A percentile compares a stretch with the other conserved stretches of the same genome.
Conservation (phyloP, 352 stramenopile species). For the Pythium scleroteichum region DNA sequence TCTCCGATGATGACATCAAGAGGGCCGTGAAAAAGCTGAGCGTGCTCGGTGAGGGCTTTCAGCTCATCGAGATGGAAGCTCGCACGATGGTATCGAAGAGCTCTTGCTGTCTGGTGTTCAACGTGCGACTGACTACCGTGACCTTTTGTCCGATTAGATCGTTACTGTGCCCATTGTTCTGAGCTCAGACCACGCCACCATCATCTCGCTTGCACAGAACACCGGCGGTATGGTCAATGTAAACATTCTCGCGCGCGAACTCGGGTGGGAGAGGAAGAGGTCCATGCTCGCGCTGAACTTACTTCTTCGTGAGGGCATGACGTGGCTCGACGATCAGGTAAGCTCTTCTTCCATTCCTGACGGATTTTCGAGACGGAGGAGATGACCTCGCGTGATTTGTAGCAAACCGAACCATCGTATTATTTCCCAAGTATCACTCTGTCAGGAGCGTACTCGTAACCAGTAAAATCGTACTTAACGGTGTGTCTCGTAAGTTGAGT, state of each 20-base stretch:
- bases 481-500: neutral
- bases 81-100: constrained; percentile 77
- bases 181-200: constrained; percentile 93
- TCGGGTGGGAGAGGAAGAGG: constrained; percentile 91
- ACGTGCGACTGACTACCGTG: neutral
- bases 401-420: constrained; percentile 72
- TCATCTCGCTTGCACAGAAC: constrained; percentile 90
- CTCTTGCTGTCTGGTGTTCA: constrained; percentile 24
- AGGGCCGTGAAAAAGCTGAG: constrained; percentile 95
- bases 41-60: constrained; percentile 93
- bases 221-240: constrained; percentile 88
- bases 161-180: constrained; percentile 95
- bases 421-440: constrained; percentile 89
- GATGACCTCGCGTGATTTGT: neutral
- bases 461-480: constrained; percentile 26
- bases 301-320: constrained; percentile 94
- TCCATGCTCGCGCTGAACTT: constrained; percentile 91
- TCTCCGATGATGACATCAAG: constrained; percentile 93
- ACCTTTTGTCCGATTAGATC: constrained; percentile 52
- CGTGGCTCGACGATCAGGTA: constrained; percentile 94
- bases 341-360: neutral
- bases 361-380: neutral
- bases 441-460: constrained; percentile 73
- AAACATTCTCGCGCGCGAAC: constrained; percentile 73
- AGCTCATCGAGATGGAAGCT: constrained; percentile 92